phyloP scores from a whole-genome alignment of 257 asterid genomes.

The Mentha longifolia region DNA sequence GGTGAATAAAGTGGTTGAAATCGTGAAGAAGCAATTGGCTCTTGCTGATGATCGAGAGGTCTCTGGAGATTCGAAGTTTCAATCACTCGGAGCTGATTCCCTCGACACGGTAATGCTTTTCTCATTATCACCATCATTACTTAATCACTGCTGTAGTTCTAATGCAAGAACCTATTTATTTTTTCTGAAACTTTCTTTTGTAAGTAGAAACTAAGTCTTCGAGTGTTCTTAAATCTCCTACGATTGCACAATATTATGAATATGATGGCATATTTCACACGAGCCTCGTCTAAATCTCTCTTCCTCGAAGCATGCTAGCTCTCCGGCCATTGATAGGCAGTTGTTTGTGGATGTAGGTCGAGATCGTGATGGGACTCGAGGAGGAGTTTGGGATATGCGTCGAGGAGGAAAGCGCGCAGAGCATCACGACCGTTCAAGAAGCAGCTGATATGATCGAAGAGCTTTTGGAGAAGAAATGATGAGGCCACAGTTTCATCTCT shows the following conservation, averaged over 20 bases:
- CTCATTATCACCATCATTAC: not conserved
- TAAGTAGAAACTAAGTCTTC: not conserved
- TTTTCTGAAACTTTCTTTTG: not conserved
- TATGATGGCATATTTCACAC: not conserved
- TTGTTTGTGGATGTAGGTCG: slow-evolving; percentile 49
- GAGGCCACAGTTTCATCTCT: not conserved
- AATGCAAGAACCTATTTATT: not conserved
- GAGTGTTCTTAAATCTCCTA: not conserved
- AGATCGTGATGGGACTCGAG: slow-evolving; percentile 96
- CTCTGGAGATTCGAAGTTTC: slow-evolving; percentile 74
- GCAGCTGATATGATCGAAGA: slow-evolving; percentile 89
- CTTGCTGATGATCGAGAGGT: slow-evolving; percentile 62
- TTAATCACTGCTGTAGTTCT: not conserved
- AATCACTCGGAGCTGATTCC: slow-evolving; percentile 90
- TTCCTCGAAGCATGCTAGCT: not conserved
- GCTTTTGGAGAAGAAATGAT: slow-evolving; percentile 48
- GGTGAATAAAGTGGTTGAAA: slow-evolving; percentile 71
- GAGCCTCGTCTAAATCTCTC: not conserved
- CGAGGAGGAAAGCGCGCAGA: slow-evolving; percentile 92
- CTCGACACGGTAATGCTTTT: slow-evolving; percentile 78
- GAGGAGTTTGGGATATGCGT: slow-evolving; percentile 88
- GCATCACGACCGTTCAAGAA: slow-evolving; percentile 80
- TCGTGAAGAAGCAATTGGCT: slow-evolving; percentile 91
- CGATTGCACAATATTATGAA: not conserved
- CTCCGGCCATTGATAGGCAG: too few relatives aligned